phyloP scores from a whole-genome alignment of 202 grass and related monocot species.

The Carex arenaria region DNA sequence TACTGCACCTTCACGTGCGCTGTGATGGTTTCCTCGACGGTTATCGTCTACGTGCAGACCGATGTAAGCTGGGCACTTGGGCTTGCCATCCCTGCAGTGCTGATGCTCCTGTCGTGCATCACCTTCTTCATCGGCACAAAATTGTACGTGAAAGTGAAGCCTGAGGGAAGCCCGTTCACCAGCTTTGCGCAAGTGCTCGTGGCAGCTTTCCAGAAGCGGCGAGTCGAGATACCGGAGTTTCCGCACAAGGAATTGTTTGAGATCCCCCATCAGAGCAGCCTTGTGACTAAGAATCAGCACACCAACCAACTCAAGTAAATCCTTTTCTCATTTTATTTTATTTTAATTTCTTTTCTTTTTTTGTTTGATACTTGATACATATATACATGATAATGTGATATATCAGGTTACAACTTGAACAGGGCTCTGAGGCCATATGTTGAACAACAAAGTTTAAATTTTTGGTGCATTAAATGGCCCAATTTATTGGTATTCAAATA shows the following conservation, averaged over 20 bases:
- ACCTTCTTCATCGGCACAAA: constrained; percentile 51
- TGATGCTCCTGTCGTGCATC: constrained; percentile 50
- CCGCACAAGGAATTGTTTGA: constrained; percentile 27
- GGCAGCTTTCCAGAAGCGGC: constrained; percentile 47
- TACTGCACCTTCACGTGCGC: constrained; percentile 75
- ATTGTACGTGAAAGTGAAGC: constrained; percentile 53
- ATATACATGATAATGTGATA: neutral
- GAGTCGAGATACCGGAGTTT: neutral
- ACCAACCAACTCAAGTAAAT: constrained; percentile 43
- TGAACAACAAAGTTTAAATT: neutral
- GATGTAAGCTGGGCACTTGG: constrained; percentile 57
- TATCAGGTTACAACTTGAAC: neutral
- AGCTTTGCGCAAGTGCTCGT: constrained; percentile 35
- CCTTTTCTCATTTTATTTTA: neutral
- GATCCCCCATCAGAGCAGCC: constrained; percentile 44
- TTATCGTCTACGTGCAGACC: constrained; percentile 79
- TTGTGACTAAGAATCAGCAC: constrained; percentile 43
- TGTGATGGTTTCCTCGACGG: constrained; percentile 52
- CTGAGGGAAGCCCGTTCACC: constrained; percentile 72
- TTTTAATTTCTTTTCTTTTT: neutral
- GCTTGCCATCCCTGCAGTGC: constrained; percentile 43
- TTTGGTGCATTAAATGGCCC: neutral
- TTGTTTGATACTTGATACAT: neutral
- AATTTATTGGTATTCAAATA: neutral
- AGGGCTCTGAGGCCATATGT: neutral